Percentiles rank a stretch among this genome's conserved stretches.
Conservation (phyloP, 495 filamentous ascomycete species). For the Oleoguttula mirabilis region DNA sequence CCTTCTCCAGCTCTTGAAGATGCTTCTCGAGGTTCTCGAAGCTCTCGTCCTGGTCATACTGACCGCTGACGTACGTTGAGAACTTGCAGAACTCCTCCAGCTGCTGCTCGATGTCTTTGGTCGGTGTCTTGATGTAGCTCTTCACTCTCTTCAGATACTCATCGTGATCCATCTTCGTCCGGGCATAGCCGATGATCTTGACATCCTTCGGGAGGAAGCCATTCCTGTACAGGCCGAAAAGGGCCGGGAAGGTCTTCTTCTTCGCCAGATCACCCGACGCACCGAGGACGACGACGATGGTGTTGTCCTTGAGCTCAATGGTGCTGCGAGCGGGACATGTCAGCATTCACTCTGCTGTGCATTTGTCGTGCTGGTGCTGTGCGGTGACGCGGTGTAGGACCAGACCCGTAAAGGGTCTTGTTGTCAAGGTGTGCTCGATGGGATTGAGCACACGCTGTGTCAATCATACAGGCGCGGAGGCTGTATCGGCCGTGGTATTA, state of each 20-base stretch:
- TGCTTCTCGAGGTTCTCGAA: conserved; percentile 83
- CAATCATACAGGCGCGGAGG: no score
- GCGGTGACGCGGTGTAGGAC: neutral
- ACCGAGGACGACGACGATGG: conserved; percentile 90
- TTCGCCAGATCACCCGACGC: conserved; percentile 96
- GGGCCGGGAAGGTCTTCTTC: conserved; percentile 99
- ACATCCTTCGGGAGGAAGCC: conserved; percentile 96
- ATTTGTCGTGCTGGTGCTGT: neutral
- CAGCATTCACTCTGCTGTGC: neutral
- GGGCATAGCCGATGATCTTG: conserved; percentile 95
- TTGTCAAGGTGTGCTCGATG: no score
- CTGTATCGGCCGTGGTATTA: no score
- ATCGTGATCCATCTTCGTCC: conserved; percentile 97
- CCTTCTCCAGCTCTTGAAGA: conserved; percentile 75
- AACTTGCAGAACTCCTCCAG: conserved; percentile 75
- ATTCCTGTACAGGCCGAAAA: conserved; percentile 95
- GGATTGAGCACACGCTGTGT: no score
- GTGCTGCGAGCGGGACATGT: conserved; percentile 35
- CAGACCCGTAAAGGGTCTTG: no score
- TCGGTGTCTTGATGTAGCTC: conserved; percentile 97
- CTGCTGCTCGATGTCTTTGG: conserved; percentile 94
- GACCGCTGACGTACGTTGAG: conserved; percentile 88
- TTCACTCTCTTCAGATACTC: conserved; percentile 89
- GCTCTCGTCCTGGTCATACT: conserved; percentile 95
- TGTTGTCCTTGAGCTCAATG: conserved; percentile 96